phyloP scores from a whole-genome alignment of 2,329 filamentous ascomycete species.

The Epicoccum nigrum region DNA sequence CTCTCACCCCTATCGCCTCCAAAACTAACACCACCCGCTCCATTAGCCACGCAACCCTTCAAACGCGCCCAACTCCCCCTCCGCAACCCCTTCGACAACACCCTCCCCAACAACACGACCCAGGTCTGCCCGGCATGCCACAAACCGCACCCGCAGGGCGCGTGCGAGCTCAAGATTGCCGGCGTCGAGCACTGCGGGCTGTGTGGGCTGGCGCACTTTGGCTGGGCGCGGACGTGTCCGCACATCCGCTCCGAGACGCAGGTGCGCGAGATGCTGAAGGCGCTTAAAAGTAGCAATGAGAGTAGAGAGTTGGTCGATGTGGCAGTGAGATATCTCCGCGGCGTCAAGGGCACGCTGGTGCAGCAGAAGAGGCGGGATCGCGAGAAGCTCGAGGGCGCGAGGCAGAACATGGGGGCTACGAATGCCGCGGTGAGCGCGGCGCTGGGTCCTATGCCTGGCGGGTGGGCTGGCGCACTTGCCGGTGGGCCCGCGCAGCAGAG shows the following conservation, averaged over 20 bases:
- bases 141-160: constrained; percentile 60
- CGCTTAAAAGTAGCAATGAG: constrained; percentile 65
- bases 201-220: constrained; percentile 68
- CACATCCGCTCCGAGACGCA: constrained; percentile 68
- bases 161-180: constrained; percentile 65
- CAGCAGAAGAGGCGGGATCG: constrained; percentile 56
- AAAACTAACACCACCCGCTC: constrained; percentile 17
- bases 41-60: constrained; percentile 41
- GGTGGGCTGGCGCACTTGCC: neutral
- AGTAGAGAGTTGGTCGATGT: constrained; percentile 58
- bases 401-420: neutral
- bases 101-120: constrained; percentile 23
- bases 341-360: constrained; percentile 62
- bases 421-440: neutral
- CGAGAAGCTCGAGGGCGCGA: constrained; percentile 32
- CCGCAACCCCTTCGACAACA: constrained; percentile 33
- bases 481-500: no score
- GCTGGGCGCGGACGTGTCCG: constrained; percentile 62
- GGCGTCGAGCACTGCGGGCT: constrained; percentile 68
- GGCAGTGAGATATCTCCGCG: constrained; percentile 63
- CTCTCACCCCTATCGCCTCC: constrained; percentile 6
- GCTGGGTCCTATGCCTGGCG: neutral
- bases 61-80: constrained; percentile 37
- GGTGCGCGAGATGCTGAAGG: constrained; percentile 67
- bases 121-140: constrained; percentile 61